These are phyloP conservation scores for Pseudocercospora fijiensis DNA, from an alignment of 2,329 filamentous ascomycete species.

Conservation along the genomic window DNA sequence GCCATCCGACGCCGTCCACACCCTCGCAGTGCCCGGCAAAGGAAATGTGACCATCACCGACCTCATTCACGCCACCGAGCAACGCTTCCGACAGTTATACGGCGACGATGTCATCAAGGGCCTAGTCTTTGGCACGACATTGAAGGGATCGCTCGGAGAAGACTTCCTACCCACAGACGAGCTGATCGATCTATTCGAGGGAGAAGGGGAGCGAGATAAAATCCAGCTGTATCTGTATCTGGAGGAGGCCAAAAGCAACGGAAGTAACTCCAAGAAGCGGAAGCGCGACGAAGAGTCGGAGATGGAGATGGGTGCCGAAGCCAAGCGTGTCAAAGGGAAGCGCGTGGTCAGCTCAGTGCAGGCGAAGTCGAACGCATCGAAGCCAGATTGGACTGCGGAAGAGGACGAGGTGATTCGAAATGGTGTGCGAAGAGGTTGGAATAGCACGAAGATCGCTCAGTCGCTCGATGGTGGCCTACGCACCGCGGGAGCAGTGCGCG, in stretches of 20 bases:
- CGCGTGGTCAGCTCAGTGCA: not conserved
- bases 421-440: conserved; percentile 11
- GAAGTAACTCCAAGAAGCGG: not conserved
- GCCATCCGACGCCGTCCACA: not conserved
- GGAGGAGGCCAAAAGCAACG: not conserved
- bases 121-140: not conserved
- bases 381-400: conserved; percentile 4
- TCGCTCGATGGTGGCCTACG: not conserved
- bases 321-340: not conserved
- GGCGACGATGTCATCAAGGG: not conserved
- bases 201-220: not conserved
- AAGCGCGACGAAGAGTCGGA: not conserved
- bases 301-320: not conserved
- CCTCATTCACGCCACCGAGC: not conserved
- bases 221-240: not conserved
- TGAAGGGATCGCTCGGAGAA: not conserved
- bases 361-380: not conserved
- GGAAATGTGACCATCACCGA: not conserved
- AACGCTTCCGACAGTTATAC: not conserved
- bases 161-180: not conserved
- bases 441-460: not conserved
- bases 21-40: not conserved
- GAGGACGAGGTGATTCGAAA: conserved; percentile 14
- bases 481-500: conserved; percentile 6
- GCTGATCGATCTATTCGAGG: not conserved